These are phyloP conservation scores for Phytopythium boreale DNA, from an alignment of 352 stramenopile genomes.

Conservation along the genomic window DNA sequence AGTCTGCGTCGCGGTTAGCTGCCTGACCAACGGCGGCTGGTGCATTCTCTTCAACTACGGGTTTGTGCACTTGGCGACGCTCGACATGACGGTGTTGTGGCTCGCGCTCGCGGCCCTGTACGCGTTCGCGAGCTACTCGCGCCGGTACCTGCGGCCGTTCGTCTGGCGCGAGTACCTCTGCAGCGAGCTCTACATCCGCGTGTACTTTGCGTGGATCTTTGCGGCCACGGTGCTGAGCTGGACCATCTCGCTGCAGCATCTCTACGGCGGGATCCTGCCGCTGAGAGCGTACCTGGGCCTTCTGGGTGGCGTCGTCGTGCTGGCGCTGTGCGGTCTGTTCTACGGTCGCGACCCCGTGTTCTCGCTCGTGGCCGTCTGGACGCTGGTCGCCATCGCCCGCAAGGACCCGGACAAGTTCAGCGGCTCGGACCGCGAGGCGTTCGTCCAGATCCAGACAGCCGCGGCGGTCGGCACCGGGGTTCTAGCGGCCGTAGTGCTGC, in stretches of 20 bases:
- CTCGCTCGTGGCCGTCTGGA: slow-evolving; percentile 46
- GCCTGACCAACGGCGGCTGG: slow-evolving; percentile 46
- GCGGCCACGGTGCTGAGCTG: slow-evolving; percentile 49
- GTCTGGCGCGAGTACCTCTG: slow-evolving; percentile 52
- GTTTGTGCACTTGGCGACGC: slow-evolving; percentile 30
- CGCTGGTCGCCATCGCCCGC: slow-evolving; percentile 41
- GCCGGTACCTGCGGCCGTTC: slow-evolving; percentile 31
- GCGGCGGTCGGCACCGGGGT: slow-evolving; percentile 37
- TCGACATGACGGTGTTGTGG: slow-evolving; percentile 59
- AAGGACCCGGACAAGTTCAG: slow-evolving; percentile 31
- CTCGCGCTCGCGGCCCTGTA: slow-evolving; percentile 61
- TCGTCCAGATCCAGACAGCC: slow-evolving; percentile 36
- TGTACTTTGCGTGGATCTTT: slow-evolving; percentile 70
- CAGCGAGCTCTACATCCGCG: slow-evolving; percentile 55
- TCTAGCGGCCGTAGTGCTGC: slow-evolving; percentile 21
- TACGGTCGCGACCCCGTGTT: slow-evolving; percentile 55
- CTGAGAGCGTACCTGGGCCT: slow-evolving; percentile 40
- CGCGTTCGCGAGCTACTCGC: slow-evolving; percentile 55
- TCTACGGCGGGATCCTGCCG: slow-evolving; percentile 32
- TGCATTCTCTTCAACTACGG: slow-evolving; percentile 46
- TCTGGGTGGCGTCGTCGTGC: slow-evolving; percentile 41
- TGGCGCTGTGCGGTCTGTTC: slow-evolving; percentile 38
- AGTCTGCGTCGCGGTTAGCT: slow-evolving; percentile 41
- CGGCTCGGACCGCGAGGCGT: slow-evolving; percentile 17
- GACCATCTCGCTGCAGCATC: slow-evolving; percentile 43